Conservation (phyloP, 306 rosid genomes). For the Vigna angularis region DNA sequence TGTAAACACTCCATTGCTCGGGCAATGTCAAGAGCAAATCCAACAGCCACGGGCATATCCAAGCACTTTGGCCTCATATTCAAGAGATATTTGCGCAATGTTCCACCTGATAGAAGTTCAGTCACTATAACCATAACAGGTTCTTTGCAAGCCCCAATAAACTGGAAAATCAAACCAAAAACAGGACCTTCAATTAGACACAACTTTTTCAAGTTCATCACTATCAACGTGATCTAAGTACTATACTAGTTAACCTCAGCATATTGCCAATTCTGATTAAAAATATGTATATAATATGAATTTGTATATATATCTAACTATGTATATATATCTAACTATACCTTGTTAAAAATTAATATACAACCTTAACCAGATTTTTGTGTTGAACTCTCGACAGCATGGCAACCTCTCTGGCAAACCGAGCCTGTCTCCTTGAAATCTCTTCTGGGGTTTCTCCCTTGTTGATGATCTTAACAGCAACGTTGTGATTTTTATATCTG, state of each 20-base stretch:
- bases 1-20: slow-evolving; percentile 94
- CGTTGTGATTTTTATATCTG: slow-evolving; percentile 55
- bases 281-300: neutral
- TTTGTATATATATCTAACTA: too few relatives aligned
- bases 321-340: slow-evolving; percentile 30
- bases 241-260: slow-evolving; percentile 15
- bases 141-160: slow-evolving; percentile 96
- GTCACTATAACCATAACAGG: slow-evolving; percentile 97
- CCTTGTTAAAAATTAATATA: neutral
- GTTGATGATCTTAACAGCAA: slow-evolving; percentile 59
- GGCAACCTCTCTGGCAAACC: slow-evolving; percentile 86
- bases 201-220: neutral
- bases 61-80: slow-evolving; percentile 79
- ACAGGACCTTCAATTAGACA: slow-evolving; percentile 41
- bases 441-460: slow-evolving; percentile 59
- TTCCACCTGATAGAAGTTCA: slow-evolving; percentile 88
- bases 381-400: slow-evolving; percentile 92
- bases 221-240: slow-evolving; percentile 17
- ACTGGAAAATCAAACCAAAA: slow-evolving; percentile 59
- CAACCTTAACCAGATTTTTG: slow-evolving; percentile 90
- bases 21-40: slow-evolving; percentile 86
- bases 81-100: slow-evolving; percentile 84
- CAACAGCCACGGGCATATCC: slow-evolving; percentile 71
- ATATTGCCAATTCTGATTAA: slow-evolving; percentile 23
- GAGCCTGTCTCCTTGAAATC: slow-evolving; percentile 67